Evolutionary conservation across 2,329 filamentous ascomycete species (phyloP), one percentile per base, ranked within the genome.

Genomic region (Ceratocystis cacaofunesta): DNA sequence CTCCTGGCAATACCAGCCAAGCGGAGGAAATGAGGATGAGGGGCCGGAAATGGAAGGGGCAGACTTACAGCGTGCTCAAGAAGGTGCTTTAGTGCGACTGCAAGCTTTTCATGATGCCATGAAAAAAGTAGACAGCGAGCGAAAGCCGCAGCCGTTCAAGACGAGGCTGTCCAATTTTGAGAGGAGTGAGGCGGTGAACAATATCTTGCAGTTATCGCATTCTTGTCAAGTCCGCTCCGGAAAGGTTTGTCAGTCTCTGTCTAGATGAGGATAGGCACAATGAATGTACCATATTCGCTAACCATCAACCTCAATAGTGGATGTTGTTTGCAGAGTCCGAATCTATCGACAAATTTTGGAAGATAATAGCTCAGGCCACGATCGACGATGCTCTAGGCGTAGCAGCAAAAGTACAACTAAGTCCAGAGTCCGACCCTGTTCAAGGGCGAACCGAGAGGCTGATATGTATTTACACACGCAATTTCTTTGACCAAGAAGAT

Each of bases 391-490:
- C 87, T 69, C 80, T 95, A 1, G 90, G 90, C 0, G 81, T 84
- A 48, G 80, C 77, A 1, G 87, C 89, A 8, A 95, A 94, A 74
- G 86, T 92, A 12, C 73, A 65, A 17, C 5, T 36, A 19, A 83
- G 85, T 0, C 83, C 87, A 1, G 76, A 78, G 60, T 73, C 80
- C 8, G 76, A 75, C 5, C 73, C 74, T 0, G 74, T 76, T n/a
- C 71, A 75, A 60, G 67, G 68, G 5, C 71, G 75, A 28, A 78
- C 74, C 55, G 74, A 76, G 22, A 79, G 84, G 22, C 74, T 94
- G 52, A 84, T 95, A 30, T 92, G 88, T 69, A 78, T 95, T 6
- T 95, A 95, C 73, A 95, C 89, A 4, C 76, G 78, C 52, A 84
- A 95, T 72, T 94, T 91, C 71, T 77, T 77, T 32, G 85, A 95